Conservation (phyloP, 768 basidiomycete genomes). For the Porphyrellus cyaneotinctus region DNA sequence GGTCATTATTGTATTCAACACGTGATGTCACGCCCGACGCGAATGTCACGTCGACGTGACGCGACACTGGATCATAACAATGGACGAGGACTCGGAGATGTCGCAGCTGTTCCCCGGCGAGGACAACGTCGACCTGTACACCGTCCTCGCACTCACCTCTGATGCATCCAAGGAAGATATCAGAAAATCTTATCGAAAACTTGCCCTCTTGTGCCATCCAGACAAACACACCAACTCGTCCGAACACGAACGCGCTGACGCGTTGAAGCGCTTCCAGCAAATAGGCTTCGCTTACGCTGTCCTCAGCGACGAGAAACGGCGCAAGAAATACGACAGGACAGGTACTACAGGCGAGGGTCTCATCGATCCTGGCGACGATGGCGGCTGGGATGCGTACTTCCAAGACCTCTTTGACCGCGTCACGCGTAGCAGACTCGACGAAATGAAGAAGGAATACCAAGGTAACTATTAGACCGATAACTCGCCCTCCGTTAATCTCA, state of each 20-base stretch:
- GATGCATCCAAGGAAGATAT: slow-evolving; percentile 63
- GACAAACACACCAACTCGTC: slow-evolving; percentile 75
- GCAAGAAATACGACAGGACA: slow-evolving; percentile 76
- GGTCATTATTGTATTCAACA: not conserved
- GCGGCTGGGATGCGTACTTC: slow-evolving; percentile 92
- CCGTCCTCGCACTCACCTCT: slow-evolving; percentile 54
- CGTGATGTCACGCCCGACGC: slow-evolving; percentile 2
- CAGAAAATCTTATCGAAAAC: slow-evolving; percentile 78
- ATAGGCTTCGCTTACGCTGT: slow-evolving; percentile 93
- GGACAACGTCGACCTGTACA: slow-evolving; percentile 73
- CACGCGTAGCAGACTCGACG: slow-evolving; percentile 81
- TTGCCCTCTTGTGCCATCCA: slow-evolving; percentile 81
- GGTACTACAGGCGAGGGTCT: slow-evolving; percentile 83
- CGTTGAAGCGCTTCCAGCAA: slow-evolving; percentile 82
- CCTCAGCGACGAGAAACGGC: slow-evolving; percentile 70
- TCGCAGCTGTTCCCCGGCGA: slow-evolving; percentile 73
- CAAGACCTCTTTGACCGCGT: slow-evolving; percentile 84
- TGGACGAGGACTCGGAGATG: slow-evolving; percentile 70
- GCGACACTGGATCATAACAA: slow-evolving; percentile 20
- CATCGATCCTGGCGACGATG: slow-evolving; percentile 68
- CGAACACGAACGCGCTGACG: slow-evolving; percentile 59
- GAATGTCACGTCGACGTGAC: not conserved
- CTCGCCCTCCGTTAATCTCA: not conserved
- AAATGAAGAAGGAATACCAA: slow-evolving; percentile 93
- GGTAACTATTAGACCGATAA: slow-evolving; percentile 35